These are phyloP conservation scores for Phanerochaete carnosa DNA, from an alignment of 768 basidiomycete genomes.

Conservation along the genomic window DNA sequence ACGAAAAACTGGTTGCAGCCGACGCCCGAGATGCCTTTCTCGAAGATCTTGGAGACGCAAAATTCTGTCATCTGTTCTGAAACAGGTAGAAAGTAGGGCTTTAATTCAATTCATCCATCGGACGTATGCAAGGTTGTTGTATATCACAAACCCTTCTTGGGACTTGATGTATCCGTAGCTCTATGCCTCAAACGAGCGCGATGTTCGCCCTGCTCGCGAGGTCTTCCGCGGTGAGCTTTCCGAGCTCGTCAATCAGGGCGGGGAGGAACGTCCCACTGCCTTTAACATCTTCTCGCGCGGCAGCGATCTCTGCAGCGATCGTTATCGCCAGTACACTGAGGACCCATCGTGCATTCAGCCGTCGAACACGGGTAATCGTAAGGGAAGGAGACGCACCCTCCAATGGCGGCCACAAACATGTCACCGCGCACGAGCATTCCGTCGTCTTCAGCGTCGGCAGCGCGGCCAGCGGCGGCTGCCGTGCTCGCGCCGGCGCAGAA, in stretches of 20 bases:
- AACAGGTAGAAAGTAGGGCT: background rate
- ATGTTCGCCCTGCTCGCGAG: constrained; percentile 28
- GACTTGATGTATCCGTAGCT: background rate
- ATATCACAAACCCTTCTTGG: constrained; percentile 1
- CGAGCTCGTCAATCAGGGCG: constrained; percentile 63
- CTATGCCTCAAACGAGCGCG: constrained; percentile 10
- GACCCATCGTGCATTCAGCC: background rate
- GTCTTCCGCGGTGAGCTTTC: constrained; percentile 36
- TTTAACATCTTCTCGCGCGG: constrained; percentile 44
- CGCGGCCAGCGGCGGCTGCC: constrained; percentile 26
- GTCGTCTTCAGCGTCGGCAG: constrained; percentile 21
- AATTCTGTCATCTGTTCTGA: constrained; percentile 18
- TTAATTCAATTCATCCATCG: background rate
- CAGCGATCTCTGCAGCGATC: constrained; percentile 60
- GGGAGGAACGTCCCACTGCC: constrained; percentile 66
- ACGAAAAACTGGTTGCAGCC: constrained; percentile 96
- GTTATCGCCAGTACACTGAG: constrained; percentile 52
- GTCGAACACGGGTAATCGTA: background rate
- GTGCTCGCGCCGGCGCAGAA: constrained; percentile 72
- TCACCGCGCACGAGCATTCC: constrained; percentile 66
- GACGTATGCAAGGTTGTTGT: background rate
- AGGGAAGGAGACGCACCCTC: constrained; percentile 52
- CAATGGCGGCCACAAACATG: constrained; percentile 71
- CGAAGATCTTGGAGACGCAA: constrained; percentile 44
- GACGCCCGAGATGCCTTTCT: constrained; percentile 79